Percentiles rank a stretch among this genome's conserved stretches.
phyloP scores from a whole-genome alignment of 106 monocot genomes.

The Vanilla planifolia region DNA sequence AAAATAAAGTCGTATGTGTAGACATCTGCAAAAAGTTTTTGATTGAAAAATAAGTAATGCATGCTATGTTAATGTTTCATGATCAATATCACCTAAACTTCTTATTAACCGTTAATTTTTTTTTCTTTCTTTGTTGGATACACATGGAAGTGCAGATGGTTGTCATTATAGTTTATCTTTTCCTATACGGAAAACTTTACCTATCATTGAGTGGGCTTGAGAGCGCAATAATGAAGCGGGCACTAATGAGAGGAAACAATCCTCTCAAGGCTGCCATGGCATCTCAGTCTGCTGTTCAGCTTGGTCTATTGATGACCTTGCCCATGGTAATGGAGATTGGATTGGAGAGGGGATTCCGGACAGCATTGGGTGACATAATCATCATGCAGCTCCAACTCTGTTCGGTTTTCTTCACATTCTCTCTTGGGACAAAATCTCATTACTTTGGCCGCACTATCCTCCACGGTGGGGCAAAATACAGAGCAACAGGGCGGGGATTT shows the following conservation, averaged over 20 bases:
- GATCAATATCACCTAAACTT: too few species aligned
- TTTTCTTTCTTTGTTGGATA: not conserved
- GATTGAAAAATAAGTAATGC: too few species aligned
- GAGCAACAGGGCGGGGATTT: constrained; percentile 93
- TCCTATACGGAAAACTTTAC: constrained; percentile 86
- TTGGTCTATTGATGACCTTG: constrained; percentile 85
- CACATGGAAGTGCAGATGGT: constrained; percentile 48
- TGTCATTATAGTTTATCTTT: constrained; percentile 77
- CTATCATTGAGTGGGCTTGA: constrained; percentile 85
- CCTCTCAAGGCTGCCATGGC: constrained; percentile 91
- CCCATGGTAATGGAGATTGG: constrained; percentile 99
- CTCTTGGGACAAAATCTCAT: constrained; percentile 87
- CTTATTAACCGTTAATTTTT: too few species aligned
- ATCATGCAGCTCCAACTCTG: constrained; percentile 99
- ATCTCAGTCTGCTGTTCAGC: constrained; percentile 86
- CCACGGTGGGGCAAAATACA: constrained; percentile 95
- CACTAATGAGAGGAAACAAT: constrained; percentile 63
- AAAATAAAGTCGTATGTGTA: too few species aligned
- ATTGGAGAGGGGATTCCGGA: constrained; percentile 87
- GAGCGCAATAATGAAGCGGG: constrained; percentile 73
- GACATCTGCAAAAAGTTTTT: too few species aligned
- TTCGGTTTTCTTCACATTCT: constrained; percentile 97
- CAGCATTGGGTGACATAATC: constrained; percentile 81
- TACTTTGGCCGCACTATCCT: constrained; percentile 92
- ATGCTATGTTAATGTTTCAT: too few species aligned